Evolutionary conservation across 2,329 filamentous ascomycete species (phyloP).

Genomic region (Xenoacremonium recifei): DNA sequence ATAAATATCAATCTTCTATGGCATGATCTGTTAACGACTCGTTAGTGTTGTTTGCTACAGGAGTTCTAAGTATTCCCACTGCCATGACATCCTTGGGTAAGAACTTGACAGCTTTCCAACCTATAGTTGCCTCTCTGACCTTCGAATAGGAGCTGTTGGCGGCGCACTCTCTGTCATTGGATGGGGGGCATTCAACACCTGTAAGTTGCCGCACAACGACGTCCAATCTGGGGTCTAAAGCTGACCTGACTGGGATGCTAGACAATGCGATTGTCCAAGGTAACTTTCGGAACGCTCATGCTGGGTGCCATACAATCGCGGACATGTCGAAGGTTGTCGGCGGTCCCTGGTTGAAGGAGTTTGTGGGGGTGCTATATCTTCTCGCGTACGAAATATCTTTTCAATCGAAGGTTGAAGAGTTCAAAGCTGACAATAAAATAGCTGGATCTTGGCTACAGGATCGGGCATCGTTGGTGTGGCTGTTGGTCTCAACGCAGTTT

Average conservation of each 20-base stretch:
- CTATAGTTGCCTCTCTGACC: too few relatives aligned
- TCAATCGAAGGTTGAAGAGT: too few relatives aligned
- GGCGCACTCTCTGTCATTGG: constrained; percentile 42
- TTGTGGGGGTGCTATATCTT: constrained; percentile 55
- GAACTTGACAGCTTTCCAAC: too few relatives aligned
- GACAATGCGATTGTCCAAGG: constrained; percentile 39
- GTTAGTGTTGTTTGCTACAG: constrained; percentile 43
- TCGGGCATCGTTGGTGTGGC: constrained; percentile 60
- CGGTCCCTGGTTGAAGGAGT: constrained; percentile 48
- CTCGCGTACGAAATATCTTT: constrained; percentile 55
- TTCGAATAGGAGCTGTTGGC: constrained; percentile 39
- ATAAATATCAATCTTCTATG: too few relatives aligned
- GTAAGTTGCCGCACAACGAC: too few relatives aligned
- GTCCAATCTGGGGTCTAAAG: too few relatives aligned
- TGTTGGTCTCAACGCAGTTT: constrained; percentile 59
- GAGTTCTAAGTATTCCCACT: constrained; percentile 41
- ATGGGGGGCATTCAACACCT: constrained; percentile 40
- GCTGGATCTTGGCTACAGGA: too few relatives aligned
- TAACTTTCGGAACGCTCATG: constrained; percentile 37
- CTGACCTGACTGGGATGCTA: too few relatives aligned
- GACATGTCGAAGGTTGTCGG: constrained; percentile 56
- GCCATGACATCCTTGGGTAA: too few relatives aligned
- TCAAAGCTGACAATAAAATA: too few relatives aligned
- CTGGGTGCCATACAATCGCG: constrained; percentile 35
- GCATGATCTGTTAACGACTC: background rate